Conservation (phyloP, 495 filamentous ascomycete species). For the Bombardia bombarda region DNA sequence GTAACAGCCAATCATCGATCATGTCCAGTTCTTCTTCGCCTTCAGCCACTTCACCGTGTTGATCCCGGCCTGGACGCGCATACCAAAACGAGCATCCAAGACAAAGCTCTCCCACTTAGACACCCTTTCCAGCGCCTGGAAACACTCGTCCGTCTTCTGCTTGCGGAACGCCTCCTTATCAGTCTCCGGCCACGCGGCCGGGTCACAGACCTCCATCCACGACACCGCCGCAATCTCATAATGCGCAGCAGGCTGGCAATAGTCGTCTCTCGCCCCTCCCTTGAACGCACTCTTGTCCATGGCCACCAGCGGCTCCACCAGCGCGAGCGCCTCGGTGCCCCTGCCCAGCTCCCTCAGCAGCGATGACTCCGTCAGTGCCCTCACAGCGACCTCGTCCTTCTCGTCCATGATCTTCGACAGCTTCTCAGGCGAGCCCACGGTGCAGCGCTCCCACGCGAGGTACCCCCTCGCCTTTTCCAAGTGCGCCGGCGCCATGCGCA, state of each 20-base stretch:
- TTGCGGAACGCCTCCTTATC: slow-evolving; percentile 37
- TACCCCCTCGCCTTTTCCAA: slow-evolving; percentile 54
- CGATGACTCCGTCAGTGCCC: slow-evolving; percentile 58
- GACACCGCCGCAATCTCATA: slow-evolving; percentile 83
- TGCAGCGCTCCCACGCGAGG: slow-evolving; percentile 55
- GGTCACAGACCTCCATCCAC: slow-evolving; percentile 55
- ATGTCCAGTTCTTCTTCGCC: slow-evolving; percentile 31
- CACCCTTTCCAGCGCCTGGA: slow-evolving; percentile 67
- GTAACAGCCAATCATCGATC: background rate
- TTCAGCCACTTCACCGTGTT: slow-evolving; percentile 69
- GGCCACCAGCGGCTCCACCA: slow-evolving; percentile 54
- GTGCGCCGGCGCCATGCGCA: slow-evolving; percentile 61
- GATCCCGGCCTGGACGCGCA: slow-evolving; percentile 74
- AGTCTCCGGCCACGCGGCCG: slow-evolving; percentile 15
- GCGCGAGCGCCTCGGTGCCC: slow-evolving; percentile 53
- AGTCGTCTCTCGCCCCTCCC: slow-evolving; percentile 69
- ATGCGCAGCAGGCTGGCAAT: slow-evolving; percentile 68
- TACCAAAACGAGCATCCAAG: slow-evolving; percentile 75
- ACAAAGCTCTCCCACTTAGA: slow-evolving; percentile 79
- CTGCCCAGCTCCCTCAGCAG: slow-evolving; percentile 54
- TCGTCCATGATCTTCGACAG: slow-evolving; percentile 59
- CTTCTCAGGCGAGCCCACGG: slow-evolving; percentile 39
- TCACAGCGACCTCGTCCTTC: slow-evolving; percentile 68
- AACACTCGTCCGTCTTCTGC: slow-evolving; percentile 56
- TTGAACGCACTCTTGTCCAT: slow-evolving; percentile 64